Evolutionary conservation across 140 eudicot species (phyloP).

Genomic region (Artemisia princeps): DNA sequence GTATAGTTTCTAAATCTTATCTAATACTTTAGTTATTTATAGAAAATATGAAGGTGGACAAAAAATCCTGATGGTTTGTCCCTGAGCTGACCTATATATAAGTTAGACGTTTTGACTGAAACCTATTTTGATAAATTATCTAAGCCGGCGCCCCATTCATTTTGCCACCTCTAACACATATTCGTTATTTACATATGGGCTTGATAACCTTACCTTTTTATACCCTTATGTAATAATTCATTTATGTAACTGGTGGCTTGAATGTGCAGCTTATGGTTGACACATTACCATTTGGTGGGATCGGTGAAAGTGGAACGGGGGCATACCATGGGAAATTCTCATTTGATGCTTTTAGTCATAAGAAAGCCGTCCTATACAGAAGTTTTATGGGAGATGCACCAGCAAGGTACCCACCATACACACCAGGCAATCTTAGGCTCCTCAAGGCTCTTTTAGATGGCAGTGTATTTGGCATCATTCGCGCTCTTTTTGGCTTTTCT

Average conservation of each 20-base stretch:
- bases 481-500: constrained; percentile 57
- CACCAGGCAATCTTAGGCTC: constrained; percentile 54
- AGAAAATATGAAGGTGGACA: too few species aligned
- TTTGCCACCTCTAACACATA: constrained; percentile 6
- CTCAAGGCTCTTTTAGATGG: constrained; percentile 73
- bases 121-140: too few species aligned
- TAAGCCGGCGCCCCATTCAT: not conserved
- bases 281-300: constrained; percentile 84
- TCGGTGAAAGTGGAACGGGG: constrained; percentile 92
- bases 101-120: too few species aligned
- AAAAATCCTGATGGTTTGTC: too few species aligned
- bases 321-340: constrained; percentile 85
- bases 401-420: constrained; percentile 89
- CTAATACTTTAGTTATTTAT: too few species aligned
- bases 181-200: not conserved
- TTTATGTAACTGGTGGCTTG: not conserved
- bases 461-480: constrained; percentile 43
- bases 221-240: constrained; percentile 1
- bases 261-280: constrained; percentile 56
- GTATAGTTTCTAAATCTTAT: too few species aligned
- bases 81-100: too few species aligned
- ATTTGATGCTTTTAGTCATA: constrained; percentile 88
- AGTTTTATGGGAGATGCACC: constrained; percentile 65
- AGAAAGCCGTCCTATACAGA: constrained; percentile 64
- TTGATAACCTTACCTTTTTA: not conserved